These are phyloP conservation scores for Fraxinus quadrangulata DNA, from an alignment of 257 asterid genomes.

Conservation along the genomic window DNA sequence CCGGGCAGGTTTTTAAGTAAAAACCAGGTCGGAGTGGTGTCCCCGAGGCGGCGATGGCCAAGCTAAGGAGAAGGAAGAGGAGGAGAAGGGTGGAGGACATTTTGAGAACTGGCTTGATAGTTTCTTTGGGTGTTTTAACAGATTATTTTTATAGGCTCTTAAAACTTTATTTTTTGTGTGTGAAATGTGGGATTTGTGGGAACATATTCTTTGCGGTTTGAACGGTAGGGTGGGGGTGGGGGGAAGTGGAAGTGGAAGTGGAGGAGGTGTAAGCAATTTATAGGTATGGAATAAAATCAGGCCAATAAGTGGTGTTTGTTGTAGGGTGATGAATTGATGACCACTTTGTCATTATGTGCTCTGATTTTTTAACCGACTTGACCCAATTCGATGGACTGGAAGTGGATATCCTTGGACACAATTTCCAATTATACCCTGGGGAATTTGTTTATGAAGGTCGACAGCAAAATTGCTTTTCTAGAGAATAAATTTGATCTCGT, in stretches of 20 bases:
- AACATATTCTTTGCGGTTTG: neutral
- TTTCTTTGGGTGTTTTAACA: constrained; percentile 1
- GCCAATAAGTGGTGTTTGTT: constrained; percentile 30
- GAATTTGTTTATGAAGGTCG: too few relatives aligned
- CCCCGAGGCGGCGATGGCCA: constrained; percentile 28
- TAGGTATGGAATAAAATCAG: constrained; percentile 15
- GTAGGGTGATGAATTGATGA: constrained; percentile 10
- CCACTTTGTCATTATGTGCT: constrained; percentile 9
- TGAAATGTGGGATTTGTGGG: neutral
- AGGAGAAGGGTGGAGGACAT: constrained; percentile 41
- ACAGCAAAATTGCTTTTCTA: too few relatives aligned
- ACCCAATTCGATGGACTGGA: constrained; percentile 16
- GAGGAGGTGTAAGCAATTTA: constrained; percentile 24
- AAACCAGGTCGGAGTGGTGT: constrained; percentile 50
- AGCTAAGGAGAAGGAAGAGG: constrained; percentile 28
- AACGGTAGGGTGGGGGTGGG: too few relatives aligned
- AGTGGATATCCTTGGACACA: neutral
- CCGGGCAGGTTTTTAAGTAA: constrained; percentile 67
- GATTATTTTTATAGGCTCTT: neutral
- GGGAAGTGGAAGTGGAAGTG: neutral
- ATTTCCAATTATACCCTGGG: too few relatives aligned
- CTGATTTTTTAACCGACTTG: constrained; percentile 28
- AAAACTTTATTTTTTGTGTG: neutral
- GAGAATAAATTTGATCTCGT: too few relatives aligned
- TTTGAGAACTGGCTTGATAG: constrained; percentile 4